Evolutionary conservation across 108 stramenopile species (phyloP), one percentile per base, ranked within the genome.

Genomic region (Nitzschia sp.): DNA sequence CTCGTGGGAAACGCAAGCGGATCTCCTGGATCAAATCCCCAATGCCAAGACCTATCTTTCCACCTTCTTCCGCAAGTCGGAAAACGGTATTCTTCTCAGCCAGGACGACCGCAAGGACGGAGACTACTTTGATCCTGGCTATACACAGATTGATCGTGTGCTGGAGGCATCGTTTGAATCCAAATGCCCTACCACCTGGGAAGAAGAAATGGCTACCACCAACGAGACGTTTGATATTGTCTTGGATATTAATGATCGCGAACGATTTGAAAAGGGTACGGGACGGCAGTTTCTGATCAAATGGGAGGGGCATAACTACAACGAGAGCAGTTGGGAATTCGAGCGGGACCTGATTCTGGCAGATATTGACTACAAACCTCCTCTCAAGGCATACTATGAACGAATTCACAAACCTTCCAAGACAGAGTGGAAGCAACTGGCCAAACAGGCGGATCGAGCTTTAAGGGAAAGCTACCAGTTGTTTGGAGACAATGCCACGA

Each of bases 61-160:
- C 21, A 88, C 85, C 19, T 93, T 93, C 63, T 95, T 95, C 64
- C 80, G 78, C 27, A 92, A 92, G 65, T 70, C 74, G 47, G 47
- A 56, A 19, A 60, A 80, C 46, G 94, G 94, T n/a, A 51, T 84
- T 2, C 73, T 95, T 32, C 86, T 88, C 59, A 64, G 72, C 9
- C 68, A 82, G 1, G 91, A 95, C 64, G 91, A 95, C 70, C 85
- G 94, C 29, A 85, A 86, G 67, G 95, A 95, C 79, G 95, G 95
- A 30, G 94, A 94, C 53, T 94, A 91, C 62, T 94, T 94, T 73
- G 93, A 94, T 68, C 93, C 93, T 5, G 84, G 82, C 1, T 90
- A 76, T 70, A 54, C 78, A 2, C 75, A 90, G 54, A 83, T 96
- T 49, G 95, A 90, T n/a, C 78, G 95, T 6, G 82, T 96, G 35